A percentile compares a stretch with the other conserved stretches of the same genome.
phyloP scores from a whole-genome alignment of 2,329 filamentous ascomycete genomes.

The Aureobasidium leucospermi region DNA sequence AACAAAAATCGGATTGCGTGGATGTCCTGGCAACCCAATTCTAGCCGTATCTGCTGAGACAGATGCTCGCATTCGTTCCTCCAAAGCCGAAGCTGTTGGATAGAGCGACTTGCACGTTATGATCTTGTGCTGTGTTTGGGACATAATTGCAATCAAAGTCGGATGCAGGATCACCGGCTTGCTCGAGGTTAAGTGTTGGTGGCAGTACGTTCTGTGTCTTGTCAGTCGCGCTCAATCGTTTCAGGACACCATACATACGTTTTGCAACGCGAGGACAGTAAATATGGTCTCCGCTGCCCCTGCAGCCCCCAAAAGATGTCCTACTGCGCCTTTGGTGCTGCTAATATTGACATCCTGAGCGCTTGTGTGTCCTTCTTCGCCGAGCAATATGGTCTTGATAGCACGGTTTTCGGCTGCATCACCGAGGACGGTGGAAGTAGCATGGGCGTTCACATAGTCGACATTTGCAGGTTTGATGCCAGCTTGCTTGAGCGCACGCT shows the following conservation, averaged over 20 bases:
- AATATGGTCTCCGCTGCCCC: slow-evolving; percentile 88
- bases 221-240: slow-evolving; percentile 23
- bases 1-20: too few relatives aligned
- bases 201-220: slow-evolving; percentile 62
- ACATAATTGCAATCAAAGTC: slow-evolving; percentile 81
- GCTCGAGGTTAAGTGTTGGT: slow-evolving; percentile 75
- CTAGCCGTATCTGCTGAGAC: slow-evolving; percentile 51
- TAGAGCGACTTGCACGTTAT: slow-evolving; percentile 63
- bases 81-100: slow-evolving; percentile 98
- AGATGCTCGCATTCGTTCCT: slow-evolving; percentile 86
- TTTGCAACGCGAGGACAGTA: slow-evolving; percentile 66
- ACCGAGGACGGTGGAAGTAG: slow-evolving; percentile 78
- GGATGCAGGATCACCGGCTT: slow-evolving; percentile 50
- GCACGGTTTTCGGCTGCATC: slow-evolving; percentile 83
- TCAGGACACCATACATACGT: slow-evolving; percentile 46
- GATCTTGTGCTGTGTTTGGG: slow-evolving; percentile 61
- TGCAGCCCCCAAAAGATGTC: slow-evolving; percentile 84
- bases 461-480: slow-evolving; percentile 60
- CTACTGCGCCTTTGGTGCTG: slow-evolving; percentile 88
- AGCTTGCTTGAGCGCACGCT: slow-evolving; percentile 67
- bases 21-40: not conserved
- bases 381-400: slow-evolving; percentile 69
- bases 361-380: slow-evolving; percentile 56
- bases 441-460: slow-evolving; percentile 93
- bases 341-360: slow-evolving; percentile 70